phyloP scores from a whole-genome alignment of 345 rosid genomes.

The Aquilaria sinensis region DNA sequence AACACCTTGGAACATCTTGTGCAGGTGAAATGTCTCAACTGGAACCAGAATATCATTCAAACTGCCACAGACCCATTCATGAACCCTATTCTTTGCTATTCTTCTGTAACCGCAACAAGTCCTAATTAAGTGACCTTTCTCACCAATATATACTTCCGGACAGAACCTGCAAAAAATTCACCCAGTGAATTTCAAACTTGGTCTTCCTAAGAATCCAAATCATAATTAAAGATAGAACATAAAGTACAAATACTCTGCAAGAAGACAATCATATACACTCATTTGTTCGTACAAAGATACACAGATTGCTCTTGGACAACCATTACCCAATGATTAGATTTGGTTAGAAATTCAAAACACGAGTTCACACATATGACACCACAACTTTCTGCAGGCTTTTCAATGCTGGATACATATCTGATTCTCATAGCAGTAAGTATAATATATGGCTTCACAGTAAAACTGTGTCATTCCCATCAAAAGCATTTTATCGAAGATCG shows the following conservation, averaged over 20 bases:
- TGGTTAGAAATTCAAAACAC: neutral
- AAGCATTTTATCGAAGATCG: too few relatives aligned
- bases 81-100: constrained; percentile 52
- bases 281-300: neutral
- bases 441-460: too few relatives aligned
- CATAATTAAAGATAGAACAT: neutral
- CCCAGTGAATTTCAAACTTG: neutral
- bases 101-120: constrained; percentile 69
- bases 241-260: neutral
- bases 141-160: constrained; percentile 73
- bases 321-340: neutral
- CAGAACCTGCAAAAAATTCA: constrained; percentile 55
- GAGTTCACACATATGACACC: too few relatives aligned
- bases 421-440: too few relatives aligned
- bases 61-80: constrained; percentile 76
- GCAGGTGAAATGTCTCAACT: constrained; percentile 57
- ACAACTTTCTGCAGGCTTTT: too few relatives aligned
- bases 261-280: neutral
- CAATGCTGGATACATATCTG: too few relatives aligned
- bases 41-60: constrained; percentile 65
- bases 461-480: too few relatives aligned
- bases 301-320: too few relatives aligned
- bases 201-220: neutral
- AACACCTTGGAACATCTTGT: constrained; percentile 49
- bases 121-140: constrained; percentile 76